Evolutionary conservation across 306 rosid species (phyloP), one percentile per base, ranked within the genome.

Genomic region (Dryas octopetala): DNA sequence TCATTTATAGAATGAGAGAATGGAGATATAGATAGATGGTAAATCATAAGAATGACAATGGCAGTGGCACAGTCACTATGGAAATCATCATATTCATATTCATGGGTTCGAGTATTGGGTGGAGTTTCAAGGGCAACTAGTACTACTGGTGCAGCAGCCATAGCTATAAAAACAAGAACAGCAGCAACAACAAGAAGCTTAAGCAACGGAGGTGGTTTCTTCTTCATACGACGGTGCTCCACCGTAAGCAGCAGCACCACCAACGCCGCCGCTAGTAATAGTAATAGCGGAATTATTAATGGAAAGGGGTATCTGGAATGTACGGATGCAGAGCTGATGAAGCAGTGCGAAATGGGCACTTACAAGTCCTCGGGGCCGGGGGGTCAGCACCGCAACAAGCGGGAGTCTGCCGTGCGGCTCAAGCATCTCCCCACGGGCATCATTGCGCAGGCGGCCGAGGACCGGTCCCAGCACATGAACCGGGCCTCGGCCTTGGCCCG

Each of bases 301-400:
- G 90, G 78, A 43, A 88, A 74, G 71, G 77, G 84, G 48, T 90
- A 79, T 74, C 80, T 95, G 50, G 88, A 84, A 64, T 84, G 88
- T 70, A 74, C 91, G 1, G 97, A 95, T 74, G 88, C 83, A n/a
- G 97, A 95, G 70, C 83, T 95, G 12, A 76, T 89, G 87, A 79
- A 86, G 59, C 93, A 90, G 74, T 91, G 98, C 79, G 90, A 95
- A 62, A 76, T 90, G 91, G 88, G 55, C 6, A 91, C 96, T 15
- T 95, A 90, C 81, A 95, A 85, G 80, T 11, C 96, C 5, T 89
- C 97, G 0, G 98, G 97, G 26, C 92, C 98, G 0, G 98, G 98
- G 3, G 98, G 98, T 26, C 98, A 95, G 74, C 97, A 95, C 80
- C 97, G 98, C 46, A 95, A 95, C 88, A 91, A 91, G 86, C 88